phyloP scores from a whole-genome alignment of 768 basidiomycete species.

The Infundibulicybe gibba region DNA sequence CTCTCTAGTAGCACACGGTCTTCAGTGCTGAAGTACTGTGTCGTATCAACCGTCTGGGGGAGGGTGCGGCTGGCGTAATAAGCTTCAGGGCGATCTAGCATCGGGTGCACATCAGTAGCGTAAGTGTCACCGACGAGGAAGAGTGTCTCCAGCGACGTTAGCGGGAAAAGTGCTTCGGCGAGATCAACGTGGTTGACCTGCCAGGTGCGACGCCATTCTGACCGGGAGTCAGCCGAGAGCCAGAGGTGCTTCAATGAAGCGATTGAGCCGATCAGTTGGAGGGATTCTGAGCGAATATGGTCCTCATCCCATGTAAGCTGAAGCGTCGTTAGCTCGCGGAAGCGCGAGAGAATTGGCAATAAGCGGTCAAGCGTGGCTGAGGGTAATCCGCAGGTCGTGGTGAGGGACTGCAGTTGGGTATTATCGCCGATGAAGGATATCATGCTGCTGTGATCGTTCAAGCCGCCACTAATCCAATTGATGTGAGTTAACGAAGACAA shows the following conservation, averaged over 20 bases:
- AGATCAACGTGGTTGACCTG: neutral
- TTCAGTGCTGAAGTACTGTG: too few species aligned
- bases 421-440: constrained; percentile 19
- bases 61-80: neutral
- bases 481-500: constrained; percentile 17
- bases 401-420: constrained; percentile 17
- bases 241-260: neutral
- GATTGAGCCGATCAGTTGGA: constrained; percentile 15
- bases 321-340: constrained; percentile 18
- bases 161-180: neutral
- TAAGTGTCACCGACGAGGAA: neutral
- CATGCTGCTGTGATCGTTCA: constrained; percentile 10
- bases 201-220: neutral
- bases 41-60: neutral
- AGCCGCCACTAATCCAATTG: constrained; percentile 13
- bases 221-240: neutral
- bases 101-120: constrained; percentile 11
- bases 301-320: constrained; percentile 16
- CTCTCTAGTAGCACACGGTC: too few species aligned
- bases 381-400: constrained; percentile 10
- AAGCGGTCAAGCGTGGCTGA: constrained; percentile 14
- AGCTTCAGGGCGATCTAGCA: constrained; percentile 11
- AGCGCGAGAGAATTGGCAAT: constrained; percentile 12
- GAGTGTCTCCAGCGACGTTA: neutral
- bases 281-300: constrained; percentile 12